Conservation (phyloP, 2,329 filamentous ascomycete genomes). For the Rasamsonia emersonii region DNA sequence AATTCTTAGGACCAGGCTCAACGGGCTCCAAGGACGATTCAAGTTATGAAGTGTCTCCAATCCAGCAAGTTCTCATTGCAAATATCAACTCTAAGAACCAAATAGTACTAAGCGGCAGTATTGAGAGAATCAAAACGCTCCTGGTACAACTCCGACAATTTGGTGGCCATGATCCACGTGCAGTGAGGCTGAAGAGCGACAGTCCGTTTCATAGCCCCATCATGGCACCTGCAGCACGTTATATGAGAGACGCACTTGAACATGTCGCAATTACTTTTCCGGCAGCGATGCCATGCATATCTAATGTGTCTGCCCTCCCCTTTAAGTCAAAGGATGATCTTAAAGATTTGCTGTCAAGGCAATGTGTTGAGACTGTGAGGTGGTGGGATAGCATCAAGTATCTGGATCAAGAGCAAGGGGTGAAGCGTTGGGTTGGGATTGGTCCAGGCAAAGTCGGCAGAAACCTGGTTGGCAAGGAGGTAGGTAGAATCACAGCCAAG, state of each 20-base stretch:
- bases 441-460: conserved; percentile 89
- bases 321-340: conserved; percentile 66
- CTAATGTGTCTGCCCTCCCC: conserved; percentile 75
- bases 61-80: conserved; percentile 80
- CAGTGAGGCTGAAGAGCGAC: conserved; percentile 77
- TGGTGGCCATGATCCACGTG: conserved; percentile 80
- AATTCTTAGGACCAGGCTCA: conserved; percentile 64
- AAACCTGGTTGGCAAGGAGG: conserved; percentile 90
- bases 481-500: conserved; percentile 72
- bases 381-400: conserved; percentile 95
- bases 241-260: conserved; percentile 62
- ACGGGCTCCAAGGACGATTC: conserved; percentile 61
- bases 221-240: conserved; percentile 73
- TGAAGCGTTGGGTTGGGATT: conserved; percentile 81
- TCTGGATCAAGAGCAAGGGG: conserved; percentile 71
- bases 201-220: conserved; percentile 86
- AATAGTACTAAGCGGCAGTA: conserved; percentile 83
- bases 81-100: conserved; percentile 96
- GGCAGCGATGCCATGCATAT: conserved; percentile 66
- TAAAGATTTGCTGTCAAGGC: conserved; percentile 67
- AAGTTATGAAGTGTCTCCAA: conserved; percentile 59
- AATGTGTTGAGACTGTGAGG: conserved; percentile 81
- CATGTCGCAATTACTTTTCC: conserved; percentile 63
- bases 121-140: conserved; percentile 71
- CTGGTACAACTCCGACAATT: conserved; percentile 82